A percentile compares a stretch with the other conserved stretches of the same genome.
Conservation (phyloP, 192 early-diverging fungal genomes). For the Ramicandelaber brevisporus region DNA sequence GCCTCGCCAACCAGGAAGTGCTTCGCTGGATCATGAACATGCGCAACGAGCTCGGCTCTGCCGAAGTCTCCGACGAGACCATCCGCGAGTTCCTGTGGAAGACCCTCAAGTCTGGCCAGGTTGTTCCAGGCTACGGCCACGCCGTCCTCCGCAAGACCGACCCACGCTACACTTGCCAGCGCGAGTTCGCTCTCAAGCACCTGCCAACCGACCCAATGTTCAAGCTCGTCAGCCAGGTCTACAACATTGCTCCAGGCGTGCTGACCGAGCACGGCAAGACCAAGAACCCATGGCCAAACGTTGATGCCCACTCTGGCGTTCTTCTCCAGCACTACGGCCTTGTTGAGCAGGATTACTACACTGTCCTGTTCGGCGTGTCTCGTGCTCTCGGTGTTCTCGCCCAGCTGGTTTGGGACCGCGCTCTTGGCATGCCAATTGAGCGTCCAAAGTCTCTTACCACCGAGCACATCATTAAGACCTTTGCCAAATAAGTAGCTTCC, state of each 20-base stretch:
- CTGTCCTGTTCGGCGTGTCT: conserved; percentile 96
- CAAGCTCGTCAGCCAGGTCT: conserved; percentile 85
- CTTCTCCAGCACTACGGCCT: conserved; percentile 90
- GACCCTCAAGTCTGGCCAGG: conserved; percentile 85
- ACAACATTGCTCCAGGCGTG: conserved; percentile 90
- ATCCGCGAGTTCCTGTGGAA: conserved; percentile 94
- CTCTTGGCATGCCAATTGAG: conserved; percentile 82
- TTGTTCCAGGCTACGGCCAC: conserved; percentile 97
- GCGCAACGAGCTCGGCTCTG: conserved; percentile 59
- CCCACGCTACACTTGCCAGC: conserved; percentile 93
- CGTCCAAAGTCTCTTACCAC: conserved; percentile 79
- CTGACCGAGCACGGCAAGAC: conserved; percentile 98
- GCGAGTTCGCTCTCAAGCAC: conserved; percentile 97
- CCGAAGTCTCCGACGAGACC: conserved; percentile 65
- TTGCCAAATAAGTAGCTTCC: conserved; percentile 25
- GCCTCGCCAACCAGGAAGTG: conserved; percentile 99
- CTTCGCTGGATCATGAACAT: conserved; percentile 91
- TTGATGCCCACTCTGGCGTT: conserved; percentile 96
- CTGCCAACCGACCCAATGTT: conserved; percentile 90
- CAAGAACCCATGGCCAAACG: conserved; percentile 99
- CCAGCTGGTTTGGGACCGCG: conserved; percentile 94
- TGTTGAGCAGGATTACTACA: conserved; percentile 98
- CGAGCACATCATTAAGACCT: conserved; percentile 67
- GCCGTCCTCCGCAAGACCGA: conserved; percentile 93
- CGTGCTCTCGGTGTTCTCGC: conserved; percentile 86